Conservation (phyloP, 495 filamentous ascomycete genomes). For the Opeltia flavorubescens region DNA sequence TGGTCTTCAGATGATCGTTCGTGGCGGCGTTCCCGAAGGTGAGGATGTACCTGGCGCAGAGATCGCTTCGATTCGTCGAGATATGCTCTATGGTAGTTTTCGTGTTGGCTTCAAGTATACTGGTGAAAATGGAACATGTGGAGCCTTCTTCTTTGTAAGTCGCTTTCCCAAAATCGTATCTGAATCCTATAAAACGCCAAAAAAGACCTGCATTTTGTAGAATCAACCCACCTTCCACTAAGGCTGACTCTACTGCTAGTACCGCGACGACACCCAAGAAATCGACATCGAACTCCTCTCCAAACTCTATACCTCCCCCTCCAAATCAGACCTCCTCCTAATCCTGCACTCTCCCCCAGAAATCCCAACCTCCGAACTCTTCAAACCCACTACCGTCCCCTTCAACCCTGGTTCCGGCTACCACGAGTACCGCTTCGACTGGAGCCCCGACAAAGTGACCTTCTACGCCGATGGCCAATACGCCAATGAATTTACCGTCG, state of each 20-base stretch:
- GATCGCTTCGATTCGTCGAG: conserved; percentile 36
- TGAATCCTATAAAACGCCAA: too few species aligned
- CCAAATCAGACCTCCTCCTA: conserved; percentile 47
- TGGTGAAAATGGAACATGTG: conserved; percentile 47
- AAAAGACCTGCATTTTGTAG: background rate
- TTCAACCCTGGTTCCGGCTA: conserved; percentile 46
- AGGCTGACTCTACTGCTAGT: conserved; percentile 27
- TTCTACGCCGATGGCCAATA: conserved; percentile 50
- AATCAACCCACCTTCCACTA: background rate
- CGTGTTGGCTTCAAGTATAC: conserved; percentile 51
- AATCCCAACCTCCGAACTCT: conserved; percentile 38
- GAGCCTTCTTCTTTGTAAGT: conserved; percentile 63
- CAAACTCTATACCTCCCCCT: conserved; percentile 33
- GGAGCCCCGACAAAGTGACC: conserved; percentile 38
- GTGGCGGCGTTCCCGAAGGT: conserved; percentile 24
- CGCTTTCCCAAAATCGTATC: background rate
- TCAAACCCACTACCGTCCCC: conserved; percentile 36
- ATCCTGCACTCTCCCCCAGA: conserved; percentile 54
- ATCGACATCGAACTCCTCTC: conserved; percentile 69
- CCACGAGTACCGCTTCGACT: conserved; percentile 72
- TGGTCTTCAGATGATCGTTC: conserved; percentile 47
- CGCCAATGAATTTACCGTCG: conserved; percentile 36
- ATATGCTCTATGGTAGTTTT: conserved; percentile 53
- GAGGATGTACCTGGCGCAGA: conserved; percentile 45
- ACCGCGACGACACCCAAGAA: conserved; percentile 62